phyloP scores from a whole-genome alignment of 139 green algal genomes.

The Gonium pectorale region DNA sequence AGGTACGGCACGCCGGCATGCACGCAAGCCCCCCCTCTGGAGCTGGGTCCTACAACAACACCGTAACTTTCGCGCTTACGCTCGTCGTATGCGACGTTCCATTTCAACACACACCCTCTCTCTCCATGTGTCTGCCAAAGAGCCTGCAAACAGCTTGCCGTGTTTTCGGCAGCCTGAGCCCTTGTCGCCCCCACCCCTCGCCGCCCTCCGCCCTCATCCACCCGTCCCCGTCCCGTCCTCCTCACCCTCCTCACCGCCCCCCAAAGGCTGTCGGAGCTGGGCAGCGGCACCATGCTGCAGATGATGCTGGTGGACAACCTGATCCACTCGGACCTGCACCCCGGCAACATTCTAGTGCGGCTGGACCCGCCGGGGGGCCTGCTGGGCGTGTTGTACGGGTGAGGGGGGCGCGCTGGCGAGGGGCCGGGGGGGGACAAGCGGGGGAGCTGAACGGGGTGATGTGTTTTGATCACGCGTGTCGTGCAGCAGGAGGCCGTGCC shows the following conservation, averaged over 20 bases:
- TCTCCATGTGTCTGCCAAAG: too few relatives aligned
- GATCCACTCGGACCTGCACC: slow-evolving; percentile 94
- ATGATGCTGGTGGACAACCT: slow-evolving; percentile 98
- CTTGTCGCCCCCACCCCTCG: not conserved
- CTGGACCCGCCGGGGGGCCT: slow-evolving; percentile 66
- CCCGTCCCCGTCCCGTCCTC: not conserved
- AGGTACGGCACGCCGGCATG: slow-evolving; percentile 21
- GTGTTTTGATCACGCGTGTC: too few relatives aligned
- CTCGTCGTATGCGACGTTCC: too few relatives aligned
- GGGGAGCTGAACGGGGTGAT: too few relatives aligned
- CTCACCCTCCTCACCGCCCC: not conserved
- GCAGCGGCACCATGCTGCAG: slow-evolving; percentile 89
- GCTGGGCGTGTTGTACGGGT: slow-evolving; percentile 60
- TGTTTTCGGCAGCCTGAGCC: too few relatives aligned
- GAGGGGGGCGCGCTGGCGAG: not conserved
- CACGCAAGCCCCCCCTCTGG: too few relatives aligned
- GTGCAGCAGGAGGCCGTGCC: too few relatives aligned
- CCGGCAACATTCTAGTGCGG: slow-evolving; percentile 90
- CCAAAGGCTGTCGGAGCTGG: slow-evolving; percentile 77
- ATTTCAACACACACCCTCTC: too few relatives aligned
- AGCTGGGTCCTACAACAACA: too few relatives aligned
- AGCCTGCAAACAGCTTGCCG: too few relatives aligned
- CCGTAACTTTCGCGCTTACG: too few relatives aligned
- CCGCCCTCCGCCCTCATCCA: not conserved
- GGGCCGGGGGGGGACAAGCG: not conserved